Percentiles rank a stretch among this genome's conserved stretches.
Conservation (phyloP, 73 alveolate genomes). For the Effrenium voratum region DNA sequence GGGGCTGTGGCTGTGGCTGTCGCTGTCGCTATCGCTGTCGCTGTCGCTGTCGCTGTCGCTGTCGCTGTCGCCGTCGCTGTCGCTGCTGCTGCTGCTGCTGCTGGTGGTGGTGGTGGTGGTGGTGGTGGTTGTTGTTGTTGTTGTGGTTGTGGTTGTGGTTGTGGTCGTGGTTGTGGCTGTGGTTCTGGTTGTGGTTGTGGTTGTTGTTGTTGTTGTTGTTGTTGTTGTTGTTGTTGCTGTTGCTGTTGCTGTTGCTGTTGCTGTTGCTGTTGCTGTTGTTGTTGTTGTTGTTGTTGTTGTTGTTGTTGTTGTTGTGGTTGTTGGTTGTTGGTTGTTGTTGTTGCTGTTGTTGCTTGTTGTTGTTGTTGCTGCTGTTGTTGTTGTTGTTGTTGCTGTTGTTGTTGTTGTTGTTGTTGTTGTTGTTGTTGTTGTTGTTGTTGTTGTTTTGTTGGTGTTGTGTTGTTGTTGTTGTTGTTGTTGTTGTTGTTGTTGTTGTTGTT, state of each 20-base stretch:
- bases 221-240: slow-evolving; percentile 9
- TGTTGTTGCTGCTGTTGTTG: background rate
- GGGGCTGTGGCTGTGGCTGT: background rate
- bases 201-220: slow-evolving; percentile 15
- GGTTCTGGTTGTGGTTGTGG: background rate
- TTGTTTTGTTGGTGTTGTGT: background rate
- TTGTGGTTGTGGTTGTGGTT: too few relatives aligned
- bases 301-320: background rate
- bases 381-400: background rate
- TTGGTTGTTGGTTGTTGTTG: background rate
- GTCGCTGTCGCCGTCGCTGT: background rate
- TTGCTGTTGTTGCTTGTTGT: background rate
- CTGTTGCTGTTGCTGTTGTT: background rate
- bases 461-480: background rate
- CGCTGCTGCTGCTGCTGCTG: background rate
- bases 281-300: background rate
- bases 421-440: background rate
- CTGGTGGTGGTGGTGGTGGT: too few relatives aligned
- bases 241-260: background rate
- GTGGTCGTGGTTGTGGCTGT: background rate
- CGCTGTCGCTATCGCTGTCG: background rate
- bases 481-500: background rate
- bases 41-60: background rate
- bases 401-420: background rate
- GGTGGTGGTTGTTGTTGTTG: too few relatives aligned